These are phyloP conservation scores for Lachnellula occidentalis DNA, from an alignment of 2,329 filamentous ascomycete species.

Conservation along the genomic window DNA sequence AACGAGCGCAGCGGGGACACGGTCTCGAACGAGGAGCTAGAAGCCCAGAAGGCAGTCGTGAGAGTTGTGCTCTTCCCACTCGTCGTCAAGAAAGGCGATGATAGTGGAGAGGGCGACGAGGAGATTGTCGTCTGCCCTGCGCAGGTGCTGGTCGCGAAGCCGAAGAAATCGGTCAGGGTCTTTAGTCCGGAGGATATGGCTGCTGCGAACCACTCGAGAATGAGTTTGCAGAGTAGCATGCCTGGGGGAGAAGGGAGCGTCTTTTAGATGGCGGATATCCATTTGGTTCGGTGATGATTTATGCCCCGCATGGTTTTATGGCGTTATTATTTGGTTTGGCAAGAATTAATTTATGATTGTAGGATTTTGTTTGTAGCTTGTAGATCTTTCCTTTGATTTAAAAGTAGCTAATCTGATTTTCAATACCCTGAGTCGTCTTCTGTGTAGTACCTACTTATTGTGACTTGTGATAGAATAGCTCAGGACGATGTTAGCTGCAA, in stretches of 20 bases:
- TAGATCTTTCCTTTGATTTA: conserved; percentile 9
- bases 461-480: too few relatives aligned
- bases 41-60: conserved; percentile 70
- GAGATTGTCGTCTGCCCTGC: conserved; percentile 95
- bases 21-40: conserved; percentile 70
- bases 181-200: conserved; percentile 19
- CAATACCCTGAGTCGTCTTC: background rate
- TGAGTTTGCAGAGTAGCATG: conserved; percentile 31
- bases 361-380: conserved; percentile 11
- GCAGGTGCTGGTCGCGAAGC: conserved; percentile 73
- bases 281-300: conserved; percentile 11
- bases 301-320: conserved; percentile 11
- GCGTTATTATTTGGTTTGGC: conserved; percentile 9
- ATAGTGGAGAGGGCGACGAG: conserved; percentile 79
- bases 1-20: conserved; percentile 75
- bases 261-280: conserved; percentile 20
- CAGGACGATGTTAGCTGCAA: too few relatives aligned
- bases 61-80: conserved; percentile 92
- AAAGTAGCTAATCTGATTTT: conserved; percentile 4
- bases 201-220: conserved; percentile 19
- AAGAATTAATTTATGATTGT: conserved; percentile 7
- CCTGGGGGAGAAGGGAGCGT: conserved; percentile 22
- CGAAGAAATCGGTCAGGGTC: conserved; percentile 27
- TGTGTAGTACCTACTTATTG: background rate
- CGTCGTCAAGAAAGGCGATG: conserved; percentile 92